These are phyloP conservation scores for Linnemannia hyalina DNA, from an alignment of 192 early-diverging fungal species.

Conservation along the genomic window DNA sequence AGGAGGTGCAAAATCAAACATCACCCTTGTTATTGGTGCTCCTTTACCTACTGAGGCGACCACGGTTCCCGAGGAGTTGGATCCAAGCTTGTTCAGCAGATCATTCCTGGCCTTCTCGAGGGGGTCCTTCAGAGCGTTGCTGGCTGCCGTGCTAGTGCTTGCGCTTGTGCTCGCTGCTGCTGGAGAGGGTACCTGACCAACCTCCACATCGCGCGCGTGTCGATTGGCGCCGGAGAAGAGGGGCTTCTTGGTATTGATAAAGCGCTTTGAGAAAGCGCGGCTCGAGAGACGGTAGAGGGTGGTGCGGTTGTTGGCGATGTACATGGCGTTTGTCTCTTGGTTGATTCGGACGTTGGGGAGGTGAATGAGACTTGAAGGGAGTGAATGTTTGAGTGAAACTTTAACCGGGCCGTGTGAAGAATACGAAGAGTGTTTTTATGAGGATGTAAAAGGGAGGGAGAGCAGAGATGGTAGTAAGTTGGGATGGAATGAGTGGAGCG, in stretches of 20 bases:
- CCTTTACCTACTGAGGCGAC: conserved; percentile 23
- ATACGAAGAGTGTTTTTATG: not conserved
- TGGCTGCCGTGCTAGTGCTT: not conserved
- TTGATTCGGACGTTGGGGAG: not conserved
- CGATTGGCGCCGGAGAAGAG: conserved; percentile 20
- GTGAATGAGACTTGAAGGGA: not conserved
- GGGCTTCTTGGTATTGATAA: conserved; percentile 31
- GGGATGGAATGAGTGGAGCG: not conserved
- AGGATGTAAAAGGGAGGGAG: too few relatives aligned
- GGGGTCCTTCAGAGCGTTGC: conserved; percentile 5
- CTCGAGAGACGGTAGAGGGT: conserved; percentile 4
- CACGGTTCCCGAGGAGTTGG: conserved; percentile 30
- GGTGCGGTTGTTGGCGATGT: conserved; percentile 4
- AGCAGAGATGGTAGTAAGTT: not conserved
- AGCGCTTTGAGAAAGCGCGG: conserved; percentile 11
- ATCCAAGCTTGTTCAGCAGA: conserved; percentile 38
- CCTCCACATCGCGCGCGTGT: conserved; percentile 13
- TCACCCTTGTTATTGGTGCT: not conserved
- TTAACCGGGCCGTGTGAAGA: conserved; percentile 5
- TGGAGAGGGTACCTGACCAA: not conserved
- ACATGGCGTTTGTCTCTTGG: not conserved
- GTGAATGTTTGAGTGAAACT: not conserved
- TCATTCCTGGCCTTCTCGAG: conserved; percentile 44
- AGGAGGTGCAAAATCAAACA: not conserved
- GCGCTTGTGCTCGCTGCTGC: not conserved